A percentile compares a stretch with the other conserved stretches of the same genome.
phyloP scores from a whole-genome alignment of 176 grass and related monocot species.

The Hordeum marinum region DNA sequence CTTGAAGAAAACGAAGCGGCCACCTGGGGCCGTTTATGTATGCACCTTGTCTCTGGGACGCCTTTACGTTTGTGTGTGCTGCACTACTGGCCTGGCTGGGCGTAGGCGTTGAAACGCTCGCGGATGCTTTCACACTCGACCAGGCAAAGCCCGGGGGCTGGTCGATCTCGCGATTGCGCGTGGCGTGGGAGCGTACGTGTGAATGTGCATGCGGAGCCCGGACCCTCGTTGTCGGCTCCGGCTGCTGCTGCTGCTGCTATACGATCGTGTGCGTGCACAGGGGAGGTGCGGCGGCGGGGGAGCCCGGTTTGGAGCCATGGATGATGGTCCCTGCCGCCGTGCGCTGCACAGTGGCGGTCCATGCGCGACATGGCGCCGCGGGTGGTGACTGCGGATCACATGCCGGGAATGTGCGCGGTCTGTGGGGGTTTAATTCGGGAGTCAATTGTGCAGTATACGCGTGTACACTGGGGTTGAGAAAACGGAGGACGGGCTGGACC shows the following conservation, averaged over 20 bases:
- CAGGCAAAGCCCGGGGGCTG: neutral
- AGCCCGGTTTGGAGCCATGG: neutral
- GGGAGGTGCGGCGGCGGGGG: too few relatives aligned
- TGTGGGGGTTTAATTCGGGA: neutral
- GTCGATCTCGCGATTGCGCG: neutral
- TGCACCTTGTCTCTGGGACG: neutral
- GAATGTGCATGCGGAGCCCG: neutral
- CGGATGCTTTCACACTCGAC: conserved; percentile 34
- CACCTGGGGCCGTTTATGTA: conserved; percentile 25
- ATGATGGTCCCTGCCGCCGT: neutral
- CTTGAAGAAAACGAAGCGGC: conserved; percentile 25
- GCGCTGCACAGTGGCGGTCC: neutral
- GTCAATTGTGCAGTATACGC: neutral
- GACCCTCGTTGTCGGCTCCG: neutral
- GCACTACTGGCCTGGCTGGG: neutral
- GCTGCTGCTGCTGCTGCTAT: neutral
- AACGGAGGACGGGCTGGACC: neutral
- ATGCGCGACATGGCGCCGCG: neutral
- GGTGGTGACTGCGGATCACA: neutral
- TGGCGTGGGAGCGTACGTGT: conserved; percentile 13
- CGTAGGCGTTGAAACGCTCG: neutral
- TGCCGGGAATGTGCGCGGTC: neutral
- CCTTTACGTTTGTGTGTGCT: conserved; percentile 8
- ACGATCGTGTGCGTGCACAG: neutral
- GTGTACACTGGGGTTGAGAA: neutral